These are phyloP conservation scores for Mycena sp. DNA, from an alignment of 1,284 basidiomycete genomes.

Conservation along the genomic window DNA sequence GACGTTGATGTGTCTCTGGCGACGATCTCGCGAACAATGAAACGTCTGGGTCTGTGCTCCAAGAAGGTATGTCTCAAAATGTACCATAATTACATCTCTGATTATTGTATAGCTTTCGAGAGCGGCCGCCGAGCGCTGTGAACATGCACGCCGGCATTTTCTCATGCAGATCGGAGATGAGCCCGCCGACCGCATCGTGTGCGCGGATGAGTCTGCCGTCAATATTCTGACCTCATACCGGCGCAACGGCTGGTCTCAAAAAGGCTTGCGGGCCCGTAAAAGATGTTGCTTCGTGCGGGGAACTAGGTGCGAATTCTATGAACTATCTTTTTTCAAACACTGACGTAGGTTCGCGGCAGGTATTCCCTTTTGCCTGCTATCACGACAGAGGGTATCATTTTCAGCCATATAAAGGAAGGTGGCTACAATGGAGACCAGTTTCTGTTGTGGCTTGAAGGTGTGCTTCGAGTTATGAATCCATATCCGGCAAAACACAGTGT, in stretches of 20 bases:
- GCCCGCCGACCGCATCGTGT: constrained; percentile 27
- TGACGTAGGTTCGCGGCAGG: constrained; percentile 4
- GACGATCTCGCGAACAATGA: too few relatives aligned
- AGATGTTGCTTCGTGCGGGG: neutral
- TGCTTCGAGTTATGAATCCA: constrained; percentile 31
- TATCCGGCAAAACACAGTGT: constrained; percentile 27
- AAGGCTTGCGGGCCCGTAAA: neutral
- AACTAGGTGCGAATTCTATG: constrained; percentile 13
- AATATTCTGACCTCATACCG: constrained; percentile 1
- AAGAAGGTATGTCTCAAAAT: neutral
- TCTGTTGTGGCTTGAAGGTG: constrained; percentile 30
- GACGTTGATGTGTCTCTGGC: too few relatives aligned
- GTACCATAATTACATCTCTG: neutral
- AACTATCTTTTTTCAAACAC: neutral
- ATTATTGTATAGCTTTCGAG: neutral
- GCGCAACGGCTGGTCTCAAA: neutral
- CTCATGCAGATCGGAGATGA: constrained; percentile 21
- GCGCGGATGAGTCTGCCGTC: constrained; percentile 21
- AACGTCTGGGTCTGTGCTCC: neutral
- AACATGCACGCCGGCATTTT: constrained; percentile 15
- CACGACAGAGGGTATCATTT: constrained; percentile 27
- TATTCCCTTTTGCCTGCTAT: constrained; percentile 33
- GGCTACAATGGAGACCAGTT: constrained; percentile 32
- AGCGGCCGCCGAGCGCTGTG: neutral
- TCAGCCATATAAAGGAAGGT: constrained; percentile 32